Conservation (phyloP, 768 basidiomycete genomes). For the Boletellus ananas region DNA sequence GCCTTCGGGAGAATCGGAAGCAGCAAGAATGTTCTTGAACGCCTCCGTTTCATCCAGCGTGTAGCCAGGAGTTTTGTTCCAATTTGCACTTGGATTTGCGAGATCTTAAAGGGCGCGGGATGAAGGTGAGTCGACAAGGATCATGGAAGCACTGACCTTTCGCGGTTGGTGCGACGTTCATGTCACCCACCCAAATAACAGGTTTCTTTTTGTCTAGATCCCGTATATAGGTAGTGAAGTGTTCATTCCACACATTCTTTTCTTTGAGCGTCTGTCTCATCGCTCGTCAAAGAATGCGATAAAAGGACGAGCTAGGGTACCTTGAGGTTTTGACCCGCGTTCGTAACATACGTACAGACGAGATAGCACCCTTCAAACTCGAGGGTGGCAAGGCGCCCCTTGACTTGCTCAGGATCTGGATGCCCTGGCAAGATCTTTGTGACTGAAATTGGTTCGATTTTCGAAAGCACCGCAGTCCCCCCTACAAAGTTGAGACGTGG, state of each 20-base stretch:
- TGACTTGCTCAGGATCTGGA: conserved; percentile 57
- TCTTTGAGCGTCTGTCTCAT: conserved; percentile 58
- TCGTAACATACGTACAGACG: conserved; percentile 80
- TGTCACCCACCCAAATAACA: conserved; percentile 84
- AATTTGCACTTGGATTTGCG: conserved; percentile 64
- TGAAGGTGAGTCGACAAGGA: neutral
- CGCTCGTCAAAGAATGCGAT: neutral
- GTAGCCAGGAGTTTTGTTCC: conserved; percentile 87
- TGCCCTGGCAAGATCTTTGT: conserved; percentile 70
- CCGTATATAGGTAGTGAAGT: conserved; percentile 72
- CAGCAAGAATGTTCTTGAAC: conserved; percentile 63
- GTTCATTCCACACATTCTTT: conserved; percentile 76
- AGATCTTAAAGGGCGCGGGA: conserved; percentile 45
- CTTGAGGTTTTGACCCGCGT: conserved; percentile 77
- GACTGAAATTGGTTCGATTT: conserved; percentile 65
- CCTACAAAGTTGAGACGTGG: conserved; percentile 40
- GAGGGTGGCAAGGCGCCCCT: conserved; percentile 78
- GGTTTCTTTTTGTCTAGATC: conserved; percentile 74
- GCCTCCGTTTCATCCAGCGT: conserved; percentile 78
- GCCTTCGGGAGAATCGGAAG: conserved; percentile 36
- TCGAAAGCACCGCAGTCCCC: conserved; percentile 79
- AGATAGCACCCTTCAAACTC: conserved; percentile 71
- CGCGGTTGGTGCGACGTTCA: conserved; percentile 82
- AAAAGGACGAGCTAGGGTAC: conserved; percentile 30
- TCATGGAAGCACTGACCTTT: conserved; percentile 42